Conservation (phyloP, 768 basidiomycete species). For the Macrolepiota fuliginosa region DNA sequence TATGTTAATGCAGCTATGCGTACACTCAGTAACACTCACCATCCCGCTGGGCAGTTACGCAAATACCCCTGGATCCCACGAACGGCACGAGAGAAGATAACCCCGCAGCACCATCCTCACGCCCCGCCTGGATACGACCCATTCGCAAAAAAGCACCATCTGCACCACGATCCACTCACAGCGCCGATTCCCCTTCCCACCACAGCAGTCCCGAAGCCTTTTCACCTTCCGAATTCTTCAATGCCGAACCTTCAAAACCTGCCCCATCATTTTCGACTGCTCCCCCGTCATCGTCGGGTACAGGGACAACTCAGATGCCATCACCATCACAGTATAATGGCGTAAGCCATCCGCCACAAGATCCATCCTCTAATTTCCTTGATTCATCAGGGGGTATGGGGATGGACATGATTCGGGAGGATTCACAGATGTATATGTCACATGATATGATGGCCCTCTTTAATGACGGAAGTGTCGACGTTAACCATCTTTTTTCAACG, state of each 20-base stretch:
- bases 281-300: constrained; percentile 17
- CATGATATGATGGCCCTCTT: constrained; percentile 63
- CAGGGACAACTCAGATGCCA: constrained; percentile 14
- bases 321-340: constrained; percentile 11
- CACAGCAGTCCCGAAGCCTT: constrained; percentile 65
- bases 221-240: constrained; percentile 61
- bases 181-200: constrained; percentile 43
- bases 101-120: constrained; percentile 35
- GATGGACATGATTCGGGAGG: constrained; percentile 47
- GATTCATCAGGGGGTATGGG: constrained; percentile 32
- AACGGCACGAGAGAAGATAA: constrained; percentile 44
- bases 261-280: constrained; percentile 21
- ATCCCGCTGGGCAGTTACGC: constrained; percentile 52
- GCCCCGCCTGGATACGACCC: constrained; percentile 88
- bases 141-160: constrained; percentile 73
- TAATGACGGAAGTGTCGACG: constrained; percentile 45
- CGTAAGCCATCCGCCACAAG: constrained; percentile 18
- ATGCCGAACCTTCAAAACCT: constrained; percentile 41
- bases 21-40: neutral
- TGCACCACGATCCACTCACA: constrained; percentile 40
- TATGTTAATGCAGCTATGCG: neutral
- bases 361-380: constrained; percentile 27
- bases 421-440: constrained; percentile 53
- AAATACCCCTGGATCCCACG: constrained; percentile 76
- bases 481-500: constrained; percentile 26